A percentile compares a stretch with the other conserved stretches of the same genome.
phyloP scores from a whole-genome alignment of 768 basidiomycete genomes.

The Leccinum disarticulatum region DNA sequence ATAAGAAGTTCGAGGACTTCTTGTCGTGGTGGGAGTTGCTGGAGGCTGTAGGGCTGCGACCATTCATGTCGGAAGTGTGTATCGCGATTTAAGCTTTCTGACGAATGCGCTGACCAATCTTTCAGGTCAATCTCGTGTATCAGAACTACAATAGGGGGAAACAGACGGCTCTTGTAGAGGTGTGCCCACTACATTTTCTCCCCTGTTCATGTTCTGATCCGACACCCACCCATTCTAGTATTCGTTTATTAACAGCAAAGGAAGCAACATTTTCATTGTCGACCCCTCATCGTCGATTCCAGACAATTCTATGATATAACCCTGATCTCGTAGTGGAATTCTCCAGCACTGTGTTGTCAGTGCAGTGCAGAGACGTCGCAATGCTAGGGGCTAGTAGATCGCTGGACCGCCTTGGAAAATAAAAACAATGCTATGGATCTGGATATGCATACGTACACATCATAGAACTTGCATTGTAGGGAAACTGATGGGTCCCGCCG shows the following conservation, averaged over 20 bases:
- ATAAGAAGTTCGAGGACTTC: slow-evolving; percentile 37
- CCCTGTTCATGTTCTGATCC: neutral
- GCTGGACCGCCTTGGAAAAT: neutral
- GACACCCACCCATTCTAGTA: slow-evolving; percentile 34
- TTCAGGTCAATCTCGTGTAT: slow-evolving; percentile 56
- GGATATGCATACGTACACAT: slow-evolving; percentile 17
- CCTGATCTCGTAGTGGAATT: neutral
- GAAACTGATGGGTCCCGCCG: neutral
- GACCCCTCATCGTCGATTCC: slow-evolving; percentile 15
- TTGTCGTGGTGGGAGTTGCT: slow-evolving; percentile 47
- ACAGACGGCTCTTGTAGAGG: slow-evolving; percentile 51
- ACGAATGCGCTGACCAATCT: slow-evolving; percentile 4
- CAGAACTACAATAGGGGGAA: slow-evolving; percentile 52
- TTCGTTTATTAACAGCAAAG: slow-evolving; percentile 55
- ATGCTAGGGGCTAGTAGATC: neutral
- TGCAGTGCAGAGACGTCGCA: slow-evolving; percentile 1
- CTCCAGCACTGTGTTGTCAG: slow-evolving; percentile 4
- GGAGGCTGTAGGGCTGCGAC: slow-evolving; percentile 46
- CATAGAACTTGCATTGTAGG: neutral
- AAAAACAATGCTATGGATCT: slow-evolving; percentile 20
- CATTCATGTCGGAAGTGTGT: slow-evolving; percentile 45
- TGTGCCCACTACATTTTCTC: slow-evolving; percentile 17
- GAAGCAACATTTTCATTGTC: slow-evolving; percentile 46
- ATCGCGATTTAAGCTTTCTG: neutral
- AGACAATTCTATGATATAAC: slow-evolving; percentile 16